These are phyloP conservation scores for Neonectria ditissima DNA, from an alignment of 2,329 filamentous ascomycete genomes.

Conservation along the genomic window DNA sequence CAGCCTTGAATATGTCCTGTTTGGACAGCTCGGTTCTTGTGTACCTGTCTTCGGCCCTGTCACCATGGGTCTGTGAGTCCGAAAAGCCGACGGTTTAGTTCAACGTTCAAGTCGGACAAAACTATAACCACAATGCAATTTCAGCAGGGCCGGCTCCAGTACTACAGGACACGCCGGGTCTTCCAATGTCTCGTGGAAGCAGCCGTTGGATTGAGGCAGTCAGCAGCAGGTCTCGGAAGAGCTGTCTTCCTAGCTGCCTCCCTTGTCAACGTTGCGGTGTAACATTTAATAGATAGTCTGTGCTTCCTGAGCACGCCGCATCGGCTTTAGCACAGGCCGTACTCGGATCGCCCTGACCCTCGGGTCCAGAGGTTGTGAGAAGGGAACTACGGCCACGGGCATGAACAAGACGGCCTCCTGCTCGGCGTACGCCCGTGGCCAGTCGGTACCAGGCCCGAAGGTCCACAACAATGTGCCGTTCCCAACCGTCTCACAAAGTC, in stretches of 20 bases:
- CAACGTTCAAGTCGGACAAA: conserved; percentile 6
- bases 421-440: neutral
- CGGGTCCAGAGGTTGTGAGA: neutral
- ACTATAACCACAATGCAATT: conserved; percentile 1
- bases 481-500: neutral
- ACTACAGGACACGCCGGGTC: neutral
- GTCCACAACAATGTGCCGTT: neutral
- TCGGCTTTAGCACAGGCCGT: conserved; percentile 5
- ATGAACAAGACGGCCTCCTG: conserved; percentile 18
- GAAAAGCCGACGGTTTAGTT: neutral
- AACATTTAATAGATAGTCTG: neutral
- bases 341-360: conserved; percentile 5
- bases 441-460: conserved; percentile 24
- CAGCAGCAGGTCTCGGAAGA: neutral
- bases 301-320: conserved; percentile 1
- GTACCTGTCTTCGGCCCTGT: conserved; percentile 2
- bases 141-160: conserved; percentile 4
- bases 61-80: conserved; percentile 23
- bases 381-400: conserved; percentile 21
- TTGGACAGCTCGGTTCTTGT: conserved; percentile 7
- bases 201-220: neutral
- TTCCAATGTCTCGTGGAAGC: conserved; percentile 9
- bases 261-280: neutral
- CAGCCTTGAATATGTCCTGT: neutral
- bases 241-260: neutral